Evolutionary conservation across 2,329 filamentous ascomycete species (phyloP).

Genomic region (Claviceps pazoutovae): DNA sequence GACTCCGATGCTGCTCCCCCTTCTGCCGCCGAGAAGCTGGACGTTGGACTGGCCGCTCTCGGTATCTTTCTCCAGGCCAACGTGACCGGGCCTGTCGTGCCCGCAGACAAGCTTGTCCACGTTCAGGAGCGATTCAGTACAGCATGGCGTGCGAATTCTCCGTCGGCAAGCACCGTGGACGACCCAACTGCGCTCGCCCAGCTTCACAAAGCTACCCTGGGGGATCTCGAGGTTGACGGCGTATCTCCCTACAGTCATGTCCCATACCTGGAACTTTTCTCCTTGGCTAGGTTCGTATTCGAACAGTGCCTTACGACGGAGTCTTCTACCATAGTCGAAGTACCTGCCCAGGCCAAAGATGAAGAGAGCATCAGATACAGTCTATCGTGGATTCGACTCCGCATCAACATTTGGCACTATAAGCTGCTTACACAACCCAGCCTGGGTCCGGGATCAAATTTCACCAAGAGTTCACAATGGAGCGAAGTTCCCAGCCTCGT

Average conservation of each 20-base stretch:
- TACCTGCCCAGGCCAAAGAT: slow-evolving; percentile 11
- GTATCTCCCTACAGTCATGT: slow-evolving; percentile 76
- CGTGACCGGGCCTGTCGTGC: slow-evolving; percentile 73
- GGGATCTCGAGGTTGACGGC: slow-evolving; percentile 63
- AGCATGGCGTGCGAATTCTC: slow-evolving; percentile 16
- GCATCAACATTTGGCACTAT: slow-evolving; percentile 58
- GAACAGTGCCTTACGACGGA: slow-evolving; percentile 13
- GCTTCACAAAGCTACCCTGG: slow-evolving; percentile 46
- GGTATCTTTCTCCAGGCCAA: slow-evolving; percentile 75
- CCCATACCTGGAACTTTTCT: slow-evolving; percentile 71
- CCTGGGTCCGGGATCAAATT: slow-evolving; percentile 38
- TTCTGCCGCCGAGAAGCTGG: slow-evolving; percentile 10
- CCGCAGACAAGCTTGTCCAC: slow-evolving; percentile 10
- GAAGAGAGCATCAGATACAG: slow-evolving; percentile 35
- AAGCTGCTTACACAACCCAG: slow-evolving; percentile 45
- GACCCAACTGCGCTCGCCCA: slow-evolving; percentile 17
- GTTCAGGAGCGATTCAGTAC: slow-evolving; percentile 27
- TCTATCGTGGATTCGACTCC: slow-evolving; percentile 49
- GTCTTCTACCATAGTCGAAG: slow-evolving; percentile 12
- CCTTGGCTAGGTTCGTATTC: slow-evolving; percentile 47
- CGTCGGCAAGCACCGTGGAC: neutral
- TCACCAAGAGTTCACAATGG: slow-evolving; percentile 43
- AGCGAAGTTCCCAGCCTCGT: slow-evolving; percentile 45
- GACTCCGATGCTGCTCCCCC: slow-evolving; percentile 1
- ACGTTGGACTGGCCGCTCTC: slow-evolving; percentile 30